Conservation (phyloP, 305 asterid genomes). For the Petunia hybrid region DNA sequence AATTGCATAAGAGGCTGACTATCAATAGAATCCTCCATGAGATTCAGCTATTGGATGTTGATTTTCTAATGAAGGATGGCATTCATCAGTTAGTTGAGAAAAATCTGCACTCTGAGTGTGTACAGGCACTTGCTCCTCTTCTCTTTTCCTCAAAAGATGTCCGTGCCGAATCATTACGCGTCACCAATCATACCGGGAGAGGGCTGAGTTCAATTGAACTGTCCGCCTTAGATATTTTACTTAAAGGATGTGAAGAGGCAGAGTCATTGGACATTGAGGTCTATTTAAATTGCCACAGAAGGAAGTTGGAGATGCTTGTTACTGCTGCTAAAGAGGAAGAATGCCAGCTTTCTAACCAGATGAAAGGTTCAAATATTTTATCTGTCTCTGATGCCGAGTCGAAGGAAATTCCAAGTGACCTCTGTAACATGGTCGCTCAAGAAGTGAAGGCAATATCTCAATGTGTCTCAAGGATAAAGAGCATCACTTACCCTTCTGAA, state of each 20-base stretch:
- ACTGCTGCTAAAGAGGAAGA: slow-evolving; percentile 70
- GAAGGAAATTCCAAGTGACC: slow-evolving; percentile 61
- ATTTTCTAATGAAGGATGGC: slow-evolving; percentile 76
- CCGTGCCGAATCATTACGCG: slow-evolving; percentile 63
- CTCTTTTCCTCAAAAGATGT: slow-evolving; percentile 67
- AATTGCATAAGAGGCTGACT: slow-evolving; percentile 64
- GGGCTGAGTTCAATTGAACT: slow-evolving; percentile 77
- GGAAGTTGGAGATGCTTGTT: slow-evolving; percentile 83
- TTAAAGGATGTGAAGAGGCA: slow-evolving; percentile 75
- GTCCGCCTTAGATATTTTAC: slow-evolving; percentile 82
- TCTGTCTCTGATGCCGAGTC: slow-evolving; percentile 60
- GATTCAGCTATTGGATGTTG: slow-evolving; percentile 80
- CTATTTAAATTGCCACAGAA: slow-evolving; percentile 83
- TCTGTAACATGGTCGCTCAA: slow-evolving; percentile 66
- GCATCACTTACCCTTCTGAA: slow-evolving; percentile 51
- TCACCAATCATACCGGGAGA: slow-evolving; percentile 59
- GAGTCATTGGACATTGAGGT: slow-evolving; percentile 69
- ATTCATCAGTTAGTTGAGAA: slow-evolving; percentile 77
- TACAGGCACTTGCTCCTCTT: slow-evolving; percentile 79
- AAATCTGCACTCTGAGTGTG: slow-evolving; percentile 76
- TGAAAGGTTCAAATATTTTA: slow-evolving; percentile 45
- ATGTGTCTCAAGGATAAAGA: slow-evolving; percentile 69
- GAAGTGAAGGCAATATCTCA: slow-evolving; percentile 94
- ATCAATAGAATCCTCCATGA: slow-evolving; percentile 76
- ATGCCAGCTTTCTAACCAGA: slow-evolving; percentile 49